A percentile compares a stretch with the other conserved stretches of the same genome.
These are phyloP conservation scores for Euphorbia lathyris DNA, from an alignment of 345 rosid genomes.

Conservation along the genomic window DNA sequence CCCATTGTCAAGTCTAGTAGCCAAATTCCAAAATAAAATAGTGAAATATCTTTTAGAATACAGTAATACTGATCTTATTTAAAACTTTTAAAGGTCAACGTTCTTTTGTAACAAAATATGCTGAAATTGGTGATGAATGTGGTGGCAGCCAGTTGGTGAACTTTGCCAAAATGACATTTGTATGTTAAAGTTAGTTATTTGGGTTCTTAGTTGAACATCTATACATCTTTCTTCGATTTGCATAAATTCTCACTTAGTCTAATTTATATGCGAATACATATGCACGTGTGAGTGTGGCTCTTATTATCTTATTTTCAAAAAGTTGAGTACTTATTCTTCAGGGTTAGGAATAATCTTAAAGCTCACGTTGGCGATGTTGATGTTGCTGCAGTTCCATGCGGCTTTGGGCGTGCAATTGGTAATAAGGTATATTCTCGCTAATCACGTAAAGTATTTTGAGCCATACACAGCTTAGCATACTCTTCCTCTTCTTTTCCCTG, in stretches of 20 bases:
- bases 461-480: too few relatives aligned
- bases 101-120: neutral
- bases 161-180: neutral
- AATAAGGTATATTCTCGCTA: slow-evolving; percentile 56
- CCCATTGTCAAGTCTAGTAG: too few relatives aligned
- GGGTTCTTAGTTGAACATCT: neutral
- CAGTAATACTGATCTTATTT: neutral
- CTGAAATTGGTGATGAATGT: neutral
- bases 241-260: neutral
- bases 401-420: slow-evolving; percentile 98
- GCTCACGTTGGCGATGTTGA: slow-evolving; percentile 88
- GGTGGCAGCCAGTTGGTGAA: neutral
- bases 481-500: too few relatives aligned
- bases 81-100: neutral
- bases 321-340: slow-evolving; percentile 22
- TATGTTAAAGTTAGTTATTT: neutral
- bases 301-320: slow-evolving; percentile 9
- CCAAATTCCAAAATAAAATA: neutral
- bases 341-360: slow-evolving; percentile 86
- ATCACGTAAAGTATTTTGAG: neutral
- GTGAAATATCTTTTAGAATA: neutral
- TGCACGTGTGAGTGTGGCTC: neutral
- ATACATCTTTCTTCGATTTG: neutral
- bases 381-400: slow-evolving; percentile 97
- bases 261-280: neutral